These are phyloP conservation scores for Esteya vermicola DNA, from an alignment of 2,329 filamentous ascomycete genomes.

Conservation along the genomic window DNA sequence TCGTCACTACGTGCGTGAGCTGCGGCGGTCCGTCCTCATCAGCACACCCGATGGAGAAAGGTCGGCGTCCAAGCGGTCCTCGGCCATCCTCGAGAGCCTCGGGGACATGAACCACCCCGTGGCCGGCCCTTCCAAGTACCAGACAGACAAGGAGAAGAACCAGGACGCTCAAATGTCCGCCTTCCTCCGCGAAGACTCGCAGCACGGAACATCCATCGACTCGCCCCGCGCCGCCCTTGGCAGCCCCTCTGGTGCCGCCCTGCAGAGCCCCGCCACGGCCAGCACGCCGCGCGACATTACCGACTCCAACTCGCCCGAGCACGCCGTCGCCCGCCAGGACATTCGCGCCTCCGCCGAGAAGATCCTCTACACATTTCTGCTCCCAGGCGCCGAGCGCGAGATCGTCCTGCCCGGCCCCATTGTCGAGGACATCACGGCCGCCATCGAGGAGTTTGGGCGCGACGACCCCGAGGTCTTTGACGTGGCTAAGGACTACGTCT, in stretches of 20 bases:
- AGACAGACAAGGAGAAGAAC: slow-evolving; percentile 57
- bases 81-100: slow-evolving; percentile 58
- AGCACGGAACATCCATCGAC: slow-evolving; percentile 24
- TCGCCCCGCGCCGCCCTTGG: slow-evolving; percentile 17
- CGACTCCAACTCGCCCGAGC: slow-evolving; percentile 69
- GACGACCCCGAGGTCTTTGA: slow-evolving; percentile 98
- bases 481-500: slow-evolving; percentile 95
- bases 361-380: slow-evolving; percentile 93
- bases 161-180: slow-evolving; percentile 85
- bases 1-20: slow-evolving; percentile 89
- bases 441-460: slow-evolving; percentile 80
- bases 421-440: slow-evolving; percentile 67
- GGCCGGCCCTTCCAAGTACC: slow-evolving; percentile 47
- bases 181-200: slow-evolving; percentile 58
- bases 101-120: slow-evolving; percentile 50
- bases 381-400: slow-evolving; percentile 90
- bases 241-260: no score
- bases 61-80: slow-evolving; percentile 66
- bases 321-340: slow-evolving; percentile 76
- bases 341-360: slow-evolving; percentile 91
- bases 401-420: slow-evolving; percentile 86
- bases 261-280: no score
- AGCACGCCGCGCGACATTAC: slow-evolving; percentile 47
- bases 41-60: slow-evolving; percentile 85
- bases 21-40: slow-evolving; percentile 83